These are phyloP conservation scores for Tricholoma terreum DNA, from an alignment of 768 basidiomycete species.

Conservation along the genomic window DNA sequence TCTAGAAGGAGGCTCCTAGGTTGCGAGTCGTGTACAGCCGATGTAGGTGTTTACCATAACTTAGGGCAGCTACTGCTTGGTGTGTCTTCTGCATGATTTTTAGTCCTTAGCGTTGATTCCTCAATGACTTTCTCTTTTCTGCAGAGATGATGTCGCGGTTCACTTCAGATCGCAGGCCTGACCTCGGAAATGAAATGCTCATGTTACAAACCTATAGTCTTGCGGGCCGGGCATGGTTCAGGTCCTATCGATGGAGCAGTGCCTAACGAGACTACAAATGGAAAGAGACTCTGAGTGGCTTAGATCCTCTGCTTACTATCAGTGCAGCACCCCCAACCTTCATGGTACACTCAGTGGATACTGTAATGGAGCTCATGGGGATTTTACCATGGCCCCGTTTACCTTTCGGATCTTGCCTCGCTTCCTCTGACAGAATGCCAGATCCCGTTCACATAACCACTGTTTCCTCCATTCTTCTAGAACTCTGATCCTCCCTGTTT, in stretches of 20 bases:
- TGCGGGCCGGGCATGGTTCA: constrained; percentile 5
- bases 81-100: neutral
- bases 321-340: neutral
- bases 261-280: constrained; percentile 1
- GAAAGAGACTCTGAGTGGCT: neutral
- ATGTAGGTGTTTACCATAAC: neutral
- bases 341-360: neutral
- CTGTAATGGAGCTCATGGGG: neutral
- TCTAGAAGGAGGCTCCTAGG: neutral
- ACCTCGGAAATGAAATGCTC: constrained; percentile 35
- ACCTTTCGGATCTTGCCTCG: constrained; percentile 7
- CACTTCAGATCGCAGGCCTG: constrained; percentile 7
- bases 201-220: constrained; percentile 20
- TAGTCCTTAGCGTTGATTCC: neutral
- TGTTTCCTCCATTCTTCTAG: constrained; percentile 3
- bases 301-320: neutral
- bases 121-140: neutral
- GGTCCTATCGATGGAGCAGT: constrained; percentile 16
- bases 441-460: constrained; percentile 5
- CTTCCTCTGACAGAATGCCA: constrained; percentile 6
- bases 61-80: neutral
- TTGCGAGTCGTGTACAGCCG: neutral
- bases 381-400: constrained; percentile 6
- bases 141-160: neutral
- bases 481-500: constrained; percentile 1